A percentile compares a stretch with the other conserved stretches of the same genome.
These are phyloP conservation scores for Populus hybrid DNA, from an alignment of 441 rosid genomes.

Conservation along the genomic window DNA sequence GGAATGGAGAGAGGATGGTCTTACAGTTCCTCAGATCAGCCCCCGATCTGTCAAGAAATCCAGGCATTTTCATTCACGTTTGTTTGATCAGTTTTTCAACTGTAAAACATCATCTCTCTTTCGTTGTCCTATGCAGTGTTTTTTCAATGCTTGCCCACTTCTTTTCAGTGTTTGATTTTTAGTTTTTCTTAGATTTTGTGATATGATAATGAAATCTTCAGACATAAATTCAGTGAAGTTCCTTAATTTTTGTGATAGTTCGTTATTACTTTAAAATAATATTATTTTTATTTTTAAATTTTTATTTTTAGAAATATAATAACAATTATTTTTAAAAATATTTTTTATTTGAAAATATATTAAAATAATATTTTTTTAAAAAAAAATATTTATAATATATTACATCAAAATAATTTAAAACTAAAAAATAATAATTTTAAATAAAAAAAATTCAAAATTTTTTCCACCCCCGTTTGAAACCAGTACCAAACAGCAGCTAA, in stretches of 20 bases:
- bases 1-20: slow-evolving; percentile 9
- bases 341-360: too few species aligned
- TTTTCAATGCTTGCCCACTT: background rate
- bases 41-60: slow-evolving; percentile 3
- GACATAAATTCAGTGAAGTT: background rate
- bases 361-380: too few species aligned
- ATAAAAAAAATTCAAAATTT: too few species aligned
- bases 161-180: background rate
- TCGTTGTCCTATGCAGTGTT: background rate
- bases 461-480: too few species aligned
- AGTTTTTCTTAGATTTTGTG: background rate
- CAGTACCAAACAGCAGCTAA: too few species aligned
- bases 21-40: slow-evolving; percentile 19
- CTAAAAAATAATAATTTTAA: too few species aligned
- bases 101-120: background rate
- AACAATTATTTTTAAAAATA: too few species aligned
- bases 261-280: too few species aligned
- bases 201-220: background rate
- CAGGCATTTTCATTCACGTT: background rate
- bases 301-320: too few species aligned
- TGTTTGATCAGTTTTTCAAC: background rate
- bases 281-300: too few species aligned
- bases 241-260: background rate
- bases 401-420: too few species aligned
- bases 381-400: too few species aligned